phyloP scores from a whole-genome alignment of 306 rosid species.

The Pterocarpus santalinus region DNA sequence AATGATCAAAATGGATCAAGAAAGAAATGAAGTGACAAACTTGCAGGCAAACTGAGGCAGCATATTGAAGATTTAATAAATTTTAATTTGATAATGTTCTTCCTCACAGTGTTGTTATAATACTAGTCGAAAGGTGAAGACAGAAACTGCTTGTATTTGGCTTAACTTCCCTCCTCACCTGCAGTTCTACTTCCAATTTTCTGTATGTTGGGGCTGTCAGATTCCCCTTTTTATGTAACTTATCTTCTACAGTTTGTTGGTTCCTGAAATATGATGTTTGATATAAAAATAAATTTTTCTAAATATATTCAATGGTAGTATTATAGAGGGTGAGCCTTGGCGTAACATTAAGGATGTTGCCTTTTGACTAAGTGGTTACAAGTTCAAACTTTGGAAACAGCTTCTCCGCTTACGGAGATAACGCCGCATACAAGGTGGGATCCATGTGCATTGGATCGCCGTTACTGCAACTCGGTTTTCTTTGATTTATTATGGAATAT shows the following conservation, averaged over 20 bases:
- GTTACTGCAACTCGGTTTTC: background rate
- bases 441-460: background rate
- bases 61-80: constrained; percentile 46
- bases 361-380: too few relatives aligned
- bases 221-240: constrained; percentile 2
- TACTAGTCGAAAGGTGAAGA: constrained; percentile 25
- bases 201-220: constrained; percentile 12
- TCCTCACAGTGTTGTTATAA: constrained; percentile 42
- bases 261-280: constrained; percentile 26
- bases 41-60: constrained; percentile 44
- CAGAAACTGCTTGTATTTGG: constrained; percentile 39
- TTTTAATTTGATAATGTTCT: constrained; percentile 27
- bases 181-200: constrained; percentile 6
- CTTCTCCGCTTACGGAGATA: too few relatives aligned
- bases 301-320: background rate
- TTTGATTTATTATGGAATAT: background rate
- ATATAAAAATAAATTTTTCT: background rate
- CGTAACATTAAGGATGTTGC: too few relatives aligned
- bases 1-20: constrained; percentile 59
- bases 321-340: background rate
- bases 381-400: too few relatives aligned
- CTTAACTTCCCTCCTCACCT: constrained; percentile 5
- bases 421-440: too few relatives aligned
- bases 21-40: constrained; percentile 51
- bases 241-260: background rate